Evolutionary conservation across 345 rosid genomes (phyloP), one percentile per base, ranked within the genome.

Genomic region (Pugionium dolabratum): DNA sequence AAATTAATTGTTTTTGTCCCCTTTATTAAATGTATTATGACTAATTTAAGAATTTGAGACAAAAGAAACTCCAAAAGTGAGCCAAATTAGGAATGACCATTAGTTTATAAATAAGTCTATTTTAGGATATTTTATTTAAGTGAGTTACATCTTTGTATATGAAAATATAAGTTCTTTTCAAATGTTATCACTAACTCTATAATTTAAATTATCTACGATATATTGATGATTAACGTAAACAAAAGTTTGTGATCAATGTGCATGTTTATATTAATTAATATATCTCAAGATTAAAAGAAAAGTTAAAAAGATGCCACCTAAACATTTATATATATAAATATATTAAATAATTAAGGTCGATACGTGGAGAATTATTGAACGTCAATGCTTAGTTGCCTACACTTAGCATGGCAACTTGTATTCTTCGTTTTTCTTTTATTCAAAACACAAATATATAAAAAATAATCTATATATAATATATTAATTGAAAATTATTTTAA

Each of bases 361-460:
- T 74, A 68, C 77, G 78, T 74, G 78, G 78, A 55, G 30, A 55
- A 47, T 48, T 28, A 7, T 0, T 3, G 43, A 55, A 62, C 78
- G 49, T 50, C 50, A 43, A 51, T 29, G 50, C 49, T 10, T 25
- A 1, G 10, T 2, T 28, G 18, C 7, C 28, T 39, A 50, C 55
- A 29, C 60, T 42, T 10, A 18, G 0, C 18, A 18, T 18, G 18
- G 18, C 18, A 18, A 18, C 18, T 18, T 18, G 18, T 18, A 18
- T 18, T 18, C 18, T 18, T 18, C 18, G 18, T 18, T 18, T 18
- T 18, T 18, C 18, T 18, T 18, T 18, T 18, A 18, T 18, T 18
- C 18, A 18, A 18, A 18, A 18, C 18, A 18, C 18, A 18, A 18
- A 18, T 18, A 18, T 18, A 18, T 18, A 18, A 18, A 18, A 18